Conservation (phyloP, 140 eudicot genomes). For the Senecio squalidus region DNA sequence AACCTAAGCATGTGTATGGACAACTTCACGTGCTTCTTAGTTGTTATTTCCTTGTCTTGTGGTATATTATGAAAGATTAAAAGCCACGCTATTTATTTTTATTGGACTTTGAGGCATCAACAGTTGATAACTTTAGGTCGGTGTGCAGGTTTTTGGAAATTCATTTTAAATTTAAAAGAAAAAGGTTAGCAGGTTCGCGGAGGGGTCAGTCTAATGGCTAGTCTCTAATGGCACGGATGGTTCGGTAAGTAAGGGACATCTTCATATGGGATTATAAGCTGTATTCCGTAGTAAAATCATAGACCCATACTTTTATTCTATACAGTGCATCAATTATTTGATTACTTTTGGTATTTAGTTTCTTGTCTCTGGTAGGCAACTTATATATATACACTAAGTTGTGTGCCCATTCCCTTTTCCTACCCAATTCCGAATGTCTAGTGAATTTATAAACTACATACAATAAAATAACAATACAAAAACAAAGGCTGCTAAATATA, state of each 20-base stretch:
- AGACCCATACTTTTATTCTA: conserved; percentile 6
- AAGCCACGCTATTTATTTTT: not conserved
- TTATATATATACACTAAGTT: conserved; percentile 20
- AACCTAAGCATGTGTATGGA: conserved; percentile 26
- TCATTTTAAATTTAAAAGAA: no score
- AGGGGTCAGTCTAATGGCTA: no score
- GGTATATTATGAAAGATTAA: conserved; percentile 8
- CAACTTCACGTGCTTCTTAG: conserved; percentile 45
- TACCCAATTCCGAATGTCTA: not conserved
- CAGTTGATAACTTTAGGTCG: not conserved
- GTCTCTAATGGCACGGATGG: conserved; percentile 12
- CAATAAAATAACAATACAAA: not conserved
- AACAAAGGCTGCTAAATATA: not conserved
- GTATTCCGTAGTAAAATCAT: not conserved
- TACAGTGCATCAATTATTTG: not conserved
- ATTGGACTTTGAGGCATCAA: conserved; percentile 20
- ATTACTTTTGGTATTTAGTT: conserved; percentile 12
- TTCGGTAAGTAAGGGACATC: conserved; percentile 35
- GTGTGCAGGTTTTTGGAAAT: not conserved
- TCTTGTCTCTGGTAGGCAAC: conserved; percentile 19
- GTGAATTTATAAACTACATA: not conserved
- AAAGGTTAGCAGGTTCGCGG: not conserved
- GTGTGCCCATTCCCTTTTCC: conserved; percentile 16
- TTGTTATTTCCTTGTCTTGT: conserved; percentile 24
- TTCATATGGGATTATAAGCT: conserved; percentile 18